Conservation (phyloP, 75 land plant genomes). For the Cupressus sempervirens region DNA sequence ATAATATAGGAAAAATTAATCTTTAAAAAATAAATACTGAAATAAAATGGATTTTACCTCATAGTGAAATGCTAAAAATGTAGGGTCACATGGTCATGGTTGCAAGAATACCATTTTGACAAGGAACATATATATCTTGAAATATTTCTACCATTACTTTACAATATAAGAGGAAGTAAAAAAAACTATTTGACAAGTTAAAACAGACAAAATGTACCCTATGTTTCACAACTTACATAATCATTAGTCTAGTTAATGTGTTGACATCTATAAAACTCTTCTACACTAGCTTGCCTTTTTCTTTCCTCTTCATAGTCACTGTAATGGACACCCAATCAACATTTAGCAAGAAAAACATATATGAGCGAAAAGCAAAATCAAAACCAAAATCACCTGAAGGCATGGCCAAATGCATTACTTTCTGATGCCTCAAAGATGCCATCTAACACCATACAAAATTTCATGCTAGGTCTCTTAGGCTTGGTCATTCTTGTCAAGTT, state of each 20-base stretch:
- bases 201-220: no score
- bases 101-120: background rate
- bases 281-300: constrained; percentile 48
- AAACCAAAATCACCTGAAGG: constrained; percentile 40
- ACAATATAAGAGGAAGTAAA: no score
- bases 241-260: constrained; percentile 63
- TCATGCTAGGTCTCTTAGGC: no score
- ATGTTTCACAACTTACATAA: constrained; percentile 28
- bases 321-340: background rate
- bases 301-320: constrained; percentile 60
- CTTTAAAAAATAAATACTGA: background rate
- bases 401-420: constrained; percentile 54
- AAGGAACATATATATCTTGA: no score
- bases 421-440: constrained; percentile 54
- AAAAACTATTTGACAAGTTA: no score
- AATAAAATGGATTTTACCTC: constrained; percentile 38
- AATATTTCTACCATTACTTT: no score
- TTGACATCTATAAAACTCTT: constrained; percentile 55
- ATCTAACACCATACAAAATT: constrained; percentile 50
- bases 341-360: background rate
- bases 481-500: no score
- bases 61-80: constrained; percentile 11
- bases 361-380: background rate
- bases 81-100: background rate
- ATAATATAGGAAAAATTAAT: background rate